These are phyloP conservation scores for Podaxis sp. DNA, from an alignment of 768 basidiomycete genomes.

Conservation along the genomic window DNA sequence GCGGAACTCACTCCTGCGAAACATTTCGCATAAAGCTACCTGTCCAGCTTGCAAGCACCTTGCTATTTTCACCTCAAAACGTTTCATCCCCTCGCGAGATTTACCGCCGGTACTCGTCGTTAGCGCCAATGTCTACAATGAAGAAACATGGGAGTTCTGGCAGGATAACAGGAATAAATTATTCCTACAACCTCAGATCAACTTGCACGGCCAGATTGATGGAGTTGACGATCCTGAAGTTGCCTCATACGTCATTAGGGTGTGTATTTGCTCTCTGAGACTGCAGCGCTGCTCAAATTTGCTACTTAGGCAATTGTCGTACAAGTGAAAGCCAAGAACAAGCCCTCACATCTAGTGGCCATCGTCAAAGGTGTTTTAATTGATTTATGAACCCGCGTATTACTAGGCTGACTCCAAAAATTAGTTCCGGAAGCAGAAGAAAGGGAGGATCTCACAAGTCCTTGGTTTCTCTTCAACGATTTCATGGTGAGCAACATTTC, in stretches of 20 bases:
- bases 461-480: constrained; percentile 97
- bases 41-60: constrained; percentile 84
- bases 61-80: constrained; percentile 65
- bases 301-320: constrained; percentile 69
- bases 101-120: constrained; percentile 84
- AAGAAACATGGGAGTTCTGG: constrained; percentile 77
- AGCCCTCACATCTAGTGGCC: constrained; percentile 81
- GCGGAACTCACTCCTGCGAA: constrained; percentile 72
- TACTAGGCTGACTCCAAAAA: neutral
- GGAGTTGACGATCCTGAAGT: constrained; percentile 54
- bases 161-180: constrained; percentile 54
- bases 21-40: constrained; percentile 81
- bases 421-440: constrained; percentile 69
- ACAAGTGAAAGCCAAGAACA: constrained; percentile 71
- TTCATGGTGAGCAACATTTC: constrained; percentile 85
- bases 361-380: constrained; percentile 69
- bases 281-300: neutral
- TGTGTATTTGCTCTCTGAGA: constrained; percentile 32
- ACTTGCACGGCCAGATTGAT: constrained; percentile 58
- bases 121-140: constrained; percentile 79
- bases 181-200: constrained; percentile 60
- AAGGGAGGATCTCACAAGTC: constrained; percentile 38
- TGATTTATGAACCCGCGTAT: neutral
- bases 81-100: constrained; percentile 59
- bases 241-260: constrained; percentile 71